phyloP scores from a whole-genome alignment of 2,329 filamentous ascomycete genomes.

The Claviceps pazoutovae region DNA sequence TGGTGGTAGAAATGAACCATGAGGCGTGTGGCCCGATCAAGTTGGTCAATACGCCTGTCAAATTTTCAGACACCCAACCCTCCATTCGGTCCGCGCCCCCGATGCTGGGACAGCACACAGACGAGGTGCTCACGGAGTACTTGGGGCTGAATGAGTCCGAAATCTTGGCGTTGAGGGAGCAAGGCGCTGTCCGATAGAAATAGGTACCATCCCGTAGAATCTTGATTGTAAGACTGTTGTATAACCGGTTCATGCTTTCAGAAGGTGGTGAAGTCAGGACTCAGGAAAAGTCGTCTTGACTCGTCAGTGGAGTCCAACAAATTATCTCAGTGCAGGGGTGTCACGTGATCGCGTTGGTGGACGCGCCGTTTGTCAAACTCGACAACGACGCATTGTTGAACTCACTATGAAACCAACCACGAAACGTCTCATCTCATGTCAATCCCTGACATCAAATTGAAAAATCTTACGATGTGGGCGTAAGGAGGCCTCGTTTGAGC shows the following conservation, averaged over 20 bases:
- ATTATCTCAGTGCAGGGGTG: no score
- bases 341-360: not conserved
- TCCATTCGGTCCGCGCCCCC: conserved; percentile 67
- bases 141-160: conserved; percentile 45
- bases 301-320: no score
- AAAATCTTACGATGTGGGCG: not conserved
- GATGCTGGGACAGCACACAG: conserved; percentile 73
- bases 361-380: not conserved
- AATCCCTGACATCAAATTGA: not conserved
- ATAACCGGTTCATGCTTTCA: not conserved
- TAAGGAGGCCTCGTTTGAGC: not conserved
- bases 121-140: conserved; percentile 55
- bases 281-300: no score
- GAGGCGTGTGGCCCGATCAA: conserved; percentile 71
- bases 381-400: no score
- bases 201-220: not conserved
- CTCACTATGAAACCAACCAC: not conserved
- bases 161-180: conserved; percentile 47
- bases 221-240: no score
- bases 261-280: not conserved
- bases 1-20: conserved; percentile 84
- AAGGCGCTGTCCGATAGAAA: conserved; percentile 48
- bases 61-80: conserved; percentile 74
- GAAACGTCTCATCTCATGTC: not conserved
- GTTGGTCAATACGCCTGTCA: conserved; percentile 86